These are phyloP conservation scores for Wilcoxina mikolae DNA, from an alignment of 495 filamentous ascomycete genomes.

Conservation along the genomic window DNA sequence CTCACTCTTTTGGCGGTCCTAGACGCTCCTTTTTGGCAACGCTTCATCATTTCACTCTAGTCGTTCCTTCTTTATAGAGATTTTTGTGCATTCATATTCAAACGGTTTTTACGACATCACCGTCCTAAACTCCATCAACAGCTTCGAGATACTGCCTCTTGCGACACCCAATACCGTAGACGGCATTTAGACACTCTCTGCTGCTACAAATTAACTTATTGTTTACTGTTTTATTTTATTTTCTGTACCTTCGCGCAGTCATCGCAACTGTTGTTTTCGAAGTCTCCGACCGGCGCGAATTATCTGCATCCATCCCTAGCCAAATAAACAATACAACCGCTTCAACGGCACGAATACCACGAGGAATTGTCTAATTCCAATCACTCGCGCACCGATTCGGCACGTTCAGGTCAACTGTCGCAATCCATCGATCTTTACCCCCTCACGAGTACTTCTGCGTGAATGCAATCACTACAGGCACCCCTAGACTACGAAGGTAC, in stretches of 20 bases:
- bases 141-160: neutral
- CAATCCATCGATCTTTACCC: neutral
- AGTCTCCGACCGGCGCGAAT: conserved; percentile 29
- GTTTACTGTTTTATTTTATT: conserved; percentile 22
- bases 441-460: neutral
- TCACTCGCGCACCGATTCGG: conserved; percentile 8
- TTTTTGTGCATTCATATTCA: conserved; percentile 6
- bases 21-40: conserved; percentile 29
- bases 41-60: conserved; percentile 11
- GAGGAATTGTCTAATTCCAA: conserved; percentile 1
- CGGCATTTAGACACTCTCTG: conserved; percentile 23
- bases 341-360: conserved; percentile 4
- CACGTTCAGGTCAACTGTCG: conserved; percentile 29
- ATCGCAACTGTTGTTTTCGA: conserved; percentile 16
- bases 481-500: neutral
- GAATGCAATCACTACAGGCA: neutral
- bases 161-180: conserved; percentile 22
- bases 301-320: conserved; percentile 23
- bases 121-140: conserved; percentile 1
- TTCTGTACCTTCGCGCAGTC: conserved; percentile 14
- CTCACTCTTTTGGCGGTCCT: conserved; percentile 32
- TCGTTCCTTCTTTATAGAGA: conserved; percentile 26
- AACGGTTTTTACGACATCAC: neutral
- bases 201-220: conserved; percentile 15
- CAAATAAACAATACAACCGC: conserved; percentile 10